Evolutionary conservation across 495 filamentous ascomycete species (phyloP).

Genomic region (Penicillium argentinense): DNA sequence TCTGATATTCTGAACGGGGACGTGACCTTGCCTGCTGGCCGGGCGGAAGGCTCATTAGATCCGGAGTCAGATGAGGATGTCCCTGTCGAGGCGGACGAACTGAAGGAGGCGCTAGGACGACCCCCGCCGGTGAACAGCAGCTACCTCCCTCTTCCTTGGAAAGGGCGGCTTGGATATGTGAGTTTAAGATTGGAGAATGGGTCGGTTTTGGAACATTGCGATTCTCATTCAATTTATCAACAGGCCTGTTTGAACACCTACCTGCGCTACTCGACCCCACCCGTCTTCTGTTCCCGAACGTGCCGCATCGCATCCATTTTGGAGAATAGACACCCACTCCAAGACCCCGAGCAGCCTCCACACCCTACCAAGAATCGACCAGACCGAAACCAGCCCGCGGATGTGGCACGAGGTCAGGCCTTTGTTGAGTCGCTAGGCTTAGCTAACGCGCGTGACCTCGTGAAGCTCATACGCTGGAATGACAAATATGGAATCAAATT

Average conservation of each 20-base stretch:
- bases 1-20: constrained; percentile 23
- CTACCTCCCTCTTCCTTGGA: constrained; percentile 89
- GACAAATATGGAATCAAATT: constrained; percentile 92
- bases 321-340: constrained; percentile 80
- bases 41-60: constrained; percentile 31
- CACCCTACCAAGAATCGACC: constrained; percentile 82
- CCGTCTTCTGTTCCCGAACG: constrained; percentile 88
- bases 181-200: constrained; percentile 23
- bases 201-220: neutral
- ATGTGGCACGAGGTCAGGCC: constrained; percentile 59
- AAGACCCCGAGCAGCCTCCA: constrained; percentile 70
- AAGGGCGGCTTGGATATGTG: constrained; percentile 88
- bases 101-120: constrained; percentile 53
- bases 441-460: constrained; percentile 78
- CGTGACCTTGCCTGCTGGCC: constrained; percentile 9
- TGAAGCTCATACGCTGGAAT: constrained; percentile 90
- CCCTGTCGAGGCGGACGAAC: constrained; percentile 41
- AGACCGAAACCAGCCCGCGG: constrained; percentile 65
- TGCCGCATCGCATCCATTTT: constrained; percentile 90
- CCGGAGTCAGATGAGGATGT: constrained; percentile 51
- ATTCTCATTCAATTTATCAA: constrained; percentile 21
- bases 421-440: constrained; percentile 79
- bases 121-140: constrained; percentile 80
- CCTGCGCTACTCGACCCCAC: constrained; percentile 78
- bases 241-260: constrained; percentile 93